These are phyloP conservation scores for Karstenula rhodostoma DNA, from an alignment of 2,329 filamentous ascomycete genomes.

Conservation along the genomic window DNA sequence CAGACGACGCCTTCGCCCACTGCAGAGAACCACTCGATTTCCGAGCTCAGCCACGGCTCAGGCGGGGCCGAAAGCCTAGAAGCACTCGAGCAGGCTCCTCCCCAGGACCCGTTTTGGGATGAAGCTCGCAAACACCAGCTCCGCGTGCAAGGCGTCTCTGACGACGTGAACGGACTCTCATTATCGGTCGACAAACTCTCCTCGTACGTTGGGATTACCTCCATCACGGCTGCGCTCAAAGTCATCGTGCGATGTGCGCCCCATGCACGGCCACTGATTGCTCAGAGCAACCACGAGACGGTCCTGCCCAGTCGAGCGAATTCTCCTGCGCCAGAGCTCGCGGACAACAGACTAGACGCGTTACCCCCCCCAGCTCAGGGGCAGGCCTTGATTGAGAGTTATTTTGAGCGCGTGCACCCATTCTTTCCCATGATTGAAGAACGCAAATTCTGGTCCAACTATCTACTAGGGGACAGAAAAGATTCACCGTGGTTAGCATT, in stretches of 20 bases:
- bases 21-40: conserved; percentile 40
- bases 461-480: conserved; percentile 67
- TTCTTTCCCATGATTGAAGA: conserved; percentile 80
- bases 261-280: conserved; percentile 57
- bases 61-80: conserved; percentile 63
- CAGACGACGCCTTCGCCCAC: conserved; percentile 44
- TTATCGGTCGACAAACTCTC: conserved; percentile 66
- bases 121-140: conserved; percentile 61
- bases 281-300: conserved; percentile 52
- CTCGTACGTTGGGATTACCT: conserved; percentile 77
- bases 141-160: conserved; percentile 63
- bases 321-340: conserved; percentile 47
- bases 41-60: conserved; percentile 50
- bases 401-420: conserved; percentile 76
- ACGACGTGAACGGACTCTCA: conserved; percentile 75
- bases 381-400: conserved; percentile 75
- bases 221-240: conserved; percentile 76
- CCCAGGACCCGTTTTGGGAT: conserved; percentile 71
- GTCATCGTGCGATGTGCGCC: conserved; percentile 70
- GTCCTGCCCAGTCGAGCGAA: conserved; percentile 46
- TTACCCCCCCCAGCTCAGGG: conserved; percentile 69
- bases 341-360: conserved; percentile 50
- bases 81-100: conserved; percentile 74
- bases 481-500: conserved; percentile 76
- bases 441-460: conserved; percentile 71